These are phyloP conservation scores for Evernia prunastri DNA, from an alignment of 495 filamentous ascomycete species.

Conservation along the genomic window DNA sequence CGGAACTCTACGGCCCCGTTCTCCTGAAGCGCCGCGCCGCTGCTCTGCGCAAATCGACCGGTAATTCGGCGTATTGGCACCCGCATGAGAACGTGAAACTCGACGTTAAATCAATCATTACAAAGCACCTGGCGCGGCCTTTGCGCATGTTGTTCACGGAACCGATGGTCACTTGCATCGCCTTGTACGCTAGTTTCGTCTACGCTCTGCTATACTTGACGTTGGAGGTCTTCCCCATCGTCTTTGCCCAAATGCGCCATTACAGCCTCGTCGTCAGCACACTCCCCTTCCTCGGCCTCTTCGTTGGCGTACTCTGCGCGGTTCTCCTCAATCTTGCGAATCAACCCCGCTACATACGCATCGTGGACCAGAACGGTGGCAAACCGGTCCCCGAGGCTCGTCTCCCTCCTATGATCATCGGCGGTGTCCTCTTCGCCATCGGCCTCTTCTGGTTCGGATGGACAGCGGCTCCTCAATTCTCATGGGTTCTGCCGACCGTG, in stretches of 20 bases:
- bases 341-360: conserved; percentile 22
- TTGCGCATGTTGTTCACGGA: neutral
- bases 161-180: neutral
- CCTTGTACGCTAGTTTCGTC: conserved; percentile 24
- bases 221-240: conserved; percentile 38
- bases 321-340: conserved; percentile 31
- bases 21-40: conserved; percentile 3
- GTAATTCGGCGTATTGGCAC: neutral
- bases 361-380: conserved; percentile 18
- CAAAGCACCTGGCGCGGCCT: neutral
- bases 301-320: conserved; percentile 35
- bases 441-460: conserved; percentile 45
- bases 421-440: conserved; percentile 41
- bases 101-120: neutral
- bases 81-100: conserved; percentile 1
- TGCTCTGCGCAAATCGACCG: neutral
- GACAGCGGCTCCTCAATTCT: conserved; percentile 27
- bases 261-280: conserved; percentile 35
- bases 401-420: conserved; percentile 44
- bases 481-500: conserved; percentile 19
- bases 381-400: conserved; percentile 35
- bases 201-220: conserved; percentile 35
- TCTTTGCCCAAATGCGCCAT: conserved; percentile 35
- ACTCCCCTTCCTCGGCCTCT: conserved; percentile 38
- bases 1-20: neutral